A percentile compares a stretch with the other conserved stretches of the same genome.
Evolutionary conservation across 2,329 filamentous ascomycete species (phyloP).

Genomic region (Sclerotiophoma versabilis): DNA sequence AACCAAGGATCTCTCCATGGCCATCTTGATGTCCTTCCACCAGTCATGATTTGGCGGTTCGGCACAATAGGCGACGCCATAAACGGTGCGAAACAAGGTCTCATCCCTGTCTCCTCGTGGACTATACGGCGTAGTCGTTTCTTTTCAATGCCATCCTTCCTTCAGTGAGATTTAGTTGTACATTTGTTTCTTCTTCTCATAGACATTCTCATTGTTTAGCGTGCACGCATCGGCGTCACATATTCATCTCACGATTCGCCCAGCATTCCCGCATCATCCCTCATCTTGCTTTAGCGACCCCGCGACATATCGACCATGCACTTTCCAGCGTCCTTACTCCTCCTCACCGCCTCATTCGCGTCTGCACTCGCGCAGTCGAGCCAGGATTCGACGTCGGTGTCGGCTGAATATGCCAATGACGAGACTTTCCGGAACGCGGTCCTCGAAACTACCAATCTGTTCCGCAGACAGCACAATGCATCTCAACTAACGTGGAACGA

Average conservation of each 20-base stretch:
- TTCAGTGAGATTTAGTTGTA: neutral
- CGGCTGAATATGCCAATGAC: slow-evolving; percentile 51
- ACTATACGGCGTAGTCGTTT: neutral
- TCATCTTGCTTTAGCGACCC: neutral
- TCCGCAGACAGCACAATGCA: slow-evolving; percentile 69
- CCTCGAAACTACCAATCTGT: slow-evolving; percentile 71
- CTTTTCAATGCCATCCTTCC: neutral
- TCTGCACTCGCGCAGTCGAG: neutral
- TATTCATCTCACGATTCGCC: too few species aligned
- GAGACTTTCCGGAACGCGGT: slow-evolving; percentile 59
- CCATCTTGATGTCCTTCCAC: neutral
- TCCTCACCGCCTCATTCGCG: neutral
- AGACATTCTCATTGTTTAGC: too few species aligned
- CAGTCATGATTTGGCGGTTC: slow-evolving; percentile 4
- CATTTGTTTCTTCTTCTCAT: too few species aligned
- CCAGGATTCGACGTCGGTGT: neutral
- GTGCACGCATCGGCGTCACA: too few species aligned
- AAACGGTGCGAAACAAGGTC: slow-evolving; percentile 8
- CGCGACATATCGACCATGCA: neutral
- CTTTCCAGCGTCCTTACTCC: neutral
- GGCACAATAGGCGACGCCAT: slow-evolving; percentile 1
- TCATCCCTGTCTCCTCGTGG: slow-evolving; percentile 2
- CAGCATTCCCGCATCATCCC: too few species aligned
- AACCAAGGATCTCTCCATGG: slow-evolving; percentile 1
- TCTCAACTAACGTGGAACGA: slow-evolving; percentile 68